Percentiles rank a stretch among this genome's conserved stretches.
phyloP scores from a whole-genome alignment of 164 flowering plant species.

The Nymphaea colorata region DNA sequence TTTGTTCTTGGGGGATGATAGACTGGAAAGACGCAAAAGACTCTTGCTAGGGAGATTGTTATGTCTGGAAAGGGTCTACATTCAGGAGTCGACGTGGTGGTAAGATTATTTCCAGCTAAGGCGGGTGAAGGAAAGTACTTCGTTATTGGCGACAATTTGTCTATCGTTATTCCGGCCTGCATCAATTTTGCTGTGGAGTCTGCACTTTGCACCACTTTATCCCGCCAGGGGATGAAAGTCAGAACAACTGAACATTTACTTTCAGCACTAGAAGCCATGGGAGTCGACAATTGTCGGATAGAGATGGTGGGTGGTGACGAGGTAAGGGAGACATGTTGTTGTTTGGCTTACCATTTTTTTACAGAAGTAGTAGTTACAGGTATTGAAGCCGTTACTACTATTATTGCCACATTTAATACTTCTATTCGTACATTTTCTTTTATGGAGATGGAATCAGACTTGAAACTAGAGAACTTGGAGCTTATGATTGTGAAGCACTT shows the following conservation, averaged over 20 bases:
- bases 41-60: conserved; percentile 43
- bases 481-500: too few relatives aligned
- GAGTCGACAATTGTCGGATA: conserved; percentile 81
- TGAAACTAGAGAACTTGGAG: too few relatives aligned
- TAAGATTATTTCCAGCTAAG: conserved; percentile 46
- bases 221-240: conserved; percentile 32
- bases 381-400: too few relatives aligned
- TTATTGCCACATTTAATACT: too few relatives aligned
- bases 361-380: too few relatives aligned
- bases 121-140: conserved; percentile 72
- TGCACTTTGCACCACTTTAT: conserved; percentile 69
- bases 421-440: too few relatives aligned
- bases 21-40: conserved; percentile 74
- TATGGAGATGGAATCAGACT: too few relatives aligned
- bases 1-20: conserved; percentile 11
- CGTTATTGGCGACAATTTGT: conserved; percentile 11
- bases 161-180: conserved; percentile 44
- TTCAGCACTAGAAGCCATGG: conserved; percentile 72
- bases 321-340: conserved; percentile 5
- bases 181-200: conserved; percentile 33
- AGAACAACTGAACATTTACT: conserved; percentile 91
- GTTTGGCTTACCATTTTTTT: background rate
- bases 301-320: conserved; percentile 30
- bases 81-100: conserved; percentile 45
- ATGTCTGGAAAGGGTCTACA: conserved; percentile 50